Conservation (phyloP, 768 basidiomycete genomes). For the Brasilioporus rufonigricans region DNA sequence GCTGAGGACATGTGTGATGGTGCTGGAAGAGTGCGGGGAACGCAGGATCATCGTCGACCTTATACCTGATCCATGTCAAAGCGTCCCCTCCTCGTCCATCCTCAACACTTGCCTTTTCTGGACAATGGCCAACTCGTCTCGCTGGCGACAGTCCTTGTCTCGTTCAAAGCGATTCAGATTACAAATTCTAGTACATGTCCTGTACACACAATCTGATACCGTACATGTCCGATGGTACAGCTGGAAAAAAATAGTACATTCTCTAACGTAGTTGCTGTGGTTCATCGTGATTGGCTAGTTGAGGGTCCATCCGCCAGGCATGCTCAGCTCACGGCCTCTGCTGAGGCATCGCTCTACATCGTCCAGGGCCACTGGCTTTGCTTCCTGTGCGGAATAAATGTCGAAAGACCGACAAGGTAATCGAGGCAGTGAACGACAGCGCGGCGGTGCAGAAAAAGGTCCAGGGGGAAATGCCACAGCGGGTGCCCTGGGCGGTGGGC, state of each 20-base stretch:
- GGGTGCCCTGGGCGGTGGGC: slow-evolving; percentile 3
- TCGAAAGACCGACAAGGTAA: slow-evolving; percentile 20
- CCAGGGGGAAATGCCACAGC: slow-evolving; percentile 9
- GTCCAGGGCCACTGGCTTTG: slow-evolving; percentile 6
- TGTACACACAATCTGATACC: slow-evolving; percentile 11
- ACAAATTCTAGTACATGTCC: slow-evolving; percentile 9
- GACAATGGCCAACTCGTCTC: slow-evolving; percentile 25
- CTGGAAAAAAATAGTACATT: background rate
- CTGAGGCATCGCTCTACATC: slow-evolving; percentile 15
- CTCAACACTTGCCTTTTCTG: slow-evolving; percentile 34
- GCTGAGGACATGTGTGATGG: slow-evolving; percentile 13
- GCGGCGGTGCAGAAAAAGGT: slow-evolving; percentile 18
- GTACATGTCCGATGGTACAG: slow-evolving; percentile 21
- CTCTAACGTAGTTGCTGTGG: background rate
- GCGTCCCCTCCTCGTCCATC: slow-evolving; percentile 23
- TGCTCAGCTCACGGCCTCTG: slow-evolving; percentile 32
- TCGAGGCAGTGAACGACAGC: slow-evolving; percentile 26
- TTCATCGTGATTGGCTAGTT: slow-evolving; percentile 7
- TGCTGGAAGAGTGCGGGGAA: background rate
- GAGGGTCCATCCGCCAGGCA: slow-evolving; percentile 43
- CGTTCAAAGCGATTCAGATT: slow-evolving; percentile 3
- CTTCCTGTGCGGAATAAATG: slow-evolving; percentile 17
- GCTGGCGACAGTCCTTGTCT: slow-evolving; percentile 23
- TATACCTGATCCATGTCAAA: slow-evolving; percentile 30
- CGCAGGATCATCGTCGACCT: slow-evolving; percentile 16